These are phyloP conservation scores for Daedaleopsis nitida DNA, from an alignment of 768 basidiomycete species.

Conservation along the genomic window DNA sequence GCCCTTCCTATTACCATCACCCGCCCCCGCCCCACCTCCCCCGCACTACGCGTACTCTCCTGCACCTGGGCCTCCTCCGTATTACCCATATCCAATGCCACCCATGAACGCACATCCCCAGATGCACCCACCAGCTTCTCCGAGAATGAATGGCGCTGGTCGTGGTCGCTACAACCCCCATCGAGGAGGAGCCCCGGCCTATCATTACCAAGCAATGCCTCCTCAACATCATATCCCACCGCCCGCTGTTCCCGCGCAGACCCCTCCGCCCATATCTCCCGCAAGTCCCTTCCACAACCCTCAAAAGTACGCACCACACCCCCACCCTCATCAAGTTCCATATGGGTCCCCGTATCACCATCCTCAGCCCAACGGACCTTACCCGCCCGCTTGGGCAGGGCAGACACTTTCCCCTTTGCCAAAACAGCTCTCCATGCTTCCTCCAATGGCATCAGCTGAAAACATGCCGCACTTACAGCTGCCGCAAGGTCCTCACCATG, in stretches of 20 bases:
- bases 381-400: constrained; percentile 47
- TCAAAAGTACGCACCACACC: constrained; percentile 35
- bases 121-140: constrained; percentile 38
- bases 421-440: constrained; percentile 57
- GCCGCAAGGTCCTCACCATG: constrained; percentile 4
- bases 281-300: constrained; percentile 32
- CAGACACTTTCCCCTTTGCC: constrained; percentile 61
- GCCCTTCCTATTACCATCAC: constrained; percentile 35
- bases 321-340: constrained; percentile 25
- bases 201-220: constrained; percentile 42
- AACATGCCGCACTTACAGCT: constrained; percentile 12
- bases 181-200: constrained; percentile 40
- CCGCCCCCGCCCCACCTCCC: constrained; percentile 30
- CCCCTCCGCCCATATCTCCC: constrained; percentile 29
- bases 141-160: constrained; percentile 36
- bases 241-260: constrained; percentile 24
- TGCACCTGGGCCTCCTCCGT: constrained; percentile 27
- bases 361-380: constrained; percentile 33
- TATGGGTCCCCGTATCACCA: constrained; percentile 32
- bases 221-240: constrained; percentile 26
- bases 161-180: constrained; percentile 39
- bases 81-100: constrained; percentile 37
- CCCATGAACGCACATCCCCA: constrained; percentile 44
- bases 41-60: constrained; percentile 27
- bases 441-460: constrained; percentile 16